These are phyloP conservation scores for Albatrellus sp. DNA, from an alignment of 1,284 basidiomycete species.

Conservation along the genomic window DNA sequence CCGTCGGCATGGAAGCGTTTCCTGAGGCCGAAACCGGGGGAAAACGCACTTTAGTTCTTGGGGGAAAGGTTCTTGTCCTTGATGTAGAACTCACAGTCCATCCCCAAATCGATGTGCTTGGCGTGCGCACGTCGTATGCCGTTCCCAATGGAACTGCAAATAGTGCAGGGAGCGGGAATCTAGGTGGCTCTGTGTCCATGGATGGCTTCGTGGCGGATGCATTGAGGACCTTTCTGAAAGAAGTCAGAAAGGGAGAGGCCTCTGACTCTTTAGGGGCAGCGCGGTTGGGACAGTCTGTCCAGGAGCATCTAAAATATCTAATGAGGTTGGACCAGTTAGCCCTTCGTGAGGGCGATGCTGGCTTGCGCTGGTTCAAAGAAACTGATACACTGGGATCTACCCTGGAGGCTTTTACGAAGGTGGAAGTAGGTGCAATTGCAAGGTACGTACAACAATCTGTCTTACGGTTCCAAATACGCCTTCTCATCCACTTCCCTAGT, in stretches of 20 bases:
- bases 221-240: conserved; percentile 41
- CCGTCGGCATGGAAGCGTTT: conserved; percentile 62
- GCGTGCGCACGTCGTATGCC: conserved; percentile 63
- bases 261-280: conserved; percentile 35
- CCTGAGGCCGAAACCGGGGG: conserved; percentile 40
- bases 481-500: neutral
- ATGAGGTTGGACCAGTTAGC: conserved; percentile 60
- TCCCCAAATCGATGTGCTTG: conserved; percentile 30
- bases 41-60: conserved; percentile 46
- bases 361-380: conserved; percentile 64
- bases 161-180: conserved; percentile 20
- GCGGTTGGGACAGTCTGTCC: conserved; percentile 31
- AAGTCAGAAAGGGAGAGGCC: conserved; percentile 44
- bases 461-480: neutral
- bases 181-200: conserved; percentile 31
- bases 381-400: conserved; percentile 38
- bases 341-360: conserved; percentile 42
- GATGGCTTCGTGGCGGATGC: conserved; percentile 46
- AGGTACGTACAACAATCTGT: conserved; percentile 26
- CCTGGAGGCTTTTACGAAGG: conserved; percentile 35
- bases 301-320: conserved; percentile 52
- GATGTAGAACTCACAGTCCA: conserved; percentile 52
- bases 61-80: conserved; percentile 65
- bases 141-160: conserved; percentile 33
- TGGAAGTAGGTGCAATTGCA: conserved; percentile 39